Evolutionary conservation across 306 rosid species (phyloP).

Genomic region (Elaeagnus macrophylla): DNA sequence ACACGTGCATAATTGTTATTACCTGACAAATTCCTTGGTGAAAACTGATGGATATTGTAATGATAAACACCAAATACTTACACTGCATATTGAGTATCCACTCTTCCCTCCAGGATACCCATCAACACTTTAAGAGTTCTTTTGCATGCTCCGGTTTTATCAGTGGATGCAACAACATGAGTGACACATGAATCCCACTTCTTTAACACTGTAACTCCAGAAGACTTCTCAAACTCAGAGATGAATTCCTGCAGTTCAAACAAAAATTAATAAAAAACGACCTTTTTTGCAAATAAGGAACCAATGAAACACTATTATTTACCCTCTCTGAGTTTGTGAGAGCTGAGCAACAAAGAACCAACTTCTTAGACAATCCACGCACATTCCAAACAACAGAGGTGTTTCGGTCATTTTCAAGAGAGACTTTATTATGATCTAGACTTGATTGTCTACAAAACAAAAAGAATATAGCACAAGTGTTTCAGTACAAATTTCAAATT

Average conservation of each 20-base stretch:
- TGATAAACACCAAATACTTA: slow-evolving; percentile 23
- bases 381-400: slow-evolving; percentile 20
- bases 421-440: slow-evolving; percentile 16
- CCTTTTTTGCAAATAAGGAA: background rate
- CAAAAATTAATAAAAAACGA: background rate
- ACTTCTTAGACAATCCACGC: slow-evolving; percentile 46
- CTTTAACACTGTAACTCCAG: slow-evolving; percentile 52
- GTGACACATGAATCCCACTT: slow-evolving; percentile 79
- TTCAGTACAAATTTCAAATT: background rate
- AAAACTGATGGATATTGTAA: slow-evolving; percentile 2
- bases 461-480: slow-evolving; percentile 7
- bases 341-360: slow-evolving; percentile 82
- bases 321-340: slow-evolving; percentile 69
- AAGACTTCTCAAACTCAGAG: slow-evolving; percentile 52
- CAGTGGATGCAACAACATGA: slow-evolving; percentile 75
- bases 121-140: slow-evolving; percentile 84
- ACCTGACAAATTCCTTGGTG: background rate
- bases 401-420: slow-evolving; percentile 19
- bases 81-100: slow-evolving; percentile 76
- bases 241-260: slow-evolving; percentile 52
- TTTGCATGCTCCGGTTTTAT: slow-evolving; percentile 77
- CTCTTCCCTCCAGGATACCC: slow-evolving; percentile 88
- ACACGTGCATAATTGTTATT: slow-evolving; percentile 6
- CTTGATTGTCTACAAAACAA: slow-evolving; percentile 20
- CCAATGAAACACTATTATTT: slow-evolving; percentile 10